Evolutionary conservation across 1,284 basidiomycete species (phyloP).

Genomic region (Pseudozyma sp.): DNA sequence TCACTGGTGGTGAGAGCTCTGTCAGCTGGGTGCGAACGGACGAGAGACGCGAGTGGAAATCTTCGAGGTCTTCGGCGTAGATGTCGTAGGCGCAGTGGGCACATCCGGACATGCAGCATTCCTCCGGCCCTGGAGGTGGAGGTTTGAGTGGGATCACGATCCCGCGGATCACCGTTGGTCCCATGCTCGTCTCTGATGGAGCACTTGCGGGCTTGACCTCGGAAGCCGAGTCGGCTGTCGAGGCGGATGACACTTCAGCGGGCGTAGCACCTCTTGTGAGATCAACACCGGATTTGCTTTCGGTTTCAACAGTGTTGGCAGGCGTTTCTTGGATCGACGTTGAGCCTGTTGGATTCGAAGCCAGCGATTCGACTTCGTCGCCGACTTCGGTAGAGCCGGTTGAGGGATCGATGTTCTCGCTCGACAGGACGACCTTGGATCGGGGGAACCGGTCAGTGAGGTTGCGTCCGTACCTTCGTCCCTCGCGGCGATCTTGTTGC

Average conservation of each 20-base stretch:
- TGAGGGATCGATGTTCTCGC: background rate
- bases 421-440: conserved; percentile 27
- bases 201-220: background rate
- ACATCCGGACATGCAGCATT: conserved; percentile 93
- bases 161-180: conserved; percentile 35
- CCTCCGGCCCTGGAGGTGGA: conserved; percentile 66
- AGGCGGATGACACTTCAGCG: conserved; percentile 18
- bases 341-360: conserved; percentile 18
- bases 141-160: conserved; percentile 57
- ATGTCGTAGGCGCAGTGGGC: conserved; percentile 88
- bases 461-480: conserved; percentile 36
- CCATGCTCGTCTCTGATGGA: conserved; percentile 14
- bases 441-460: conserved; percentile 38
- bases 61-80: conserved; percentile 80
- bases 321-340: conserved; percentile 79
- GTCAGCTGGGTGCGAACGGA: conserved; percentile 73
- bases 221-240: conserved; percentile 1
- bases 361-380: conserved; percentile 37
- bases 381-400: conserved; percentile 14
- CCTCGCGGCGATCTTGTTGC: background rate
- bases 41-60: conserved; percentile 75
- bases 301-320: conserved; percentile 80
- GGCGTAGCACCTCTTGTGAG: conserved; percentile 10
- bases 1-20: conserved; percentile 72
- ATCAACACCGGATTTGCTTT: conserved; percentile 75